phyloP scores from a whole-genome alignment of 495 filamentous ascomycete species.

The Sphaerosporella brunnea region DNA sequence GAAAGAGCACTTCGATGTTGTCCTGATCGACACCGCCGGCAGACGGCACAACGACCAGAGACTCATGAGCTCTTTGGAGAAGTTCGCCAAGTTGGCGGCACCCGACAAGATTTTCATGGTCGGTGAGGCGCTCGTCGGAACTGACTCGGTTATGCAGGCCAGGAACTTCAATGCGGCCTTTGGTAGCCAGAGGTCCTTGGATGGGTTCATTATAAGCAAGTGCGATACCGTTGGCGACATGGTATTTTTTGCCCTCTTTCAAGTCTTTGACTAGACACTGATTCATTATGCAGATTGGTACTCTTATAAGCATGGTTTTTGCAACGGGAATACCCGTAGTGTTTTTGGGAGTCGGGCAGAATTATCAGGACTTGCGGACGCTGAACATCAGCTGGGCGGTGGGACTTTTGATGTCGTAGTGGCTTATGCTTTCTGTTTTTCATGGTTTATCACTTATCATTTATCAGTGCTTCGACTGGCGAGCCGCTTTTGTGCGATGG shows the following conservation, averaged over 20 bases:
- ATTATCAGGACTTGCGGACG: slow-evolving; percentile 87
- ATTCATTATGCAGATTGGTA: slow-evolving; percentile 36
- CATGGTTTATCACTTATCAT: no score
- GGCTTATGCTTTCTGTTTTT: no score
- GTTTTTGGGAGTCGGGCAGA: slow-evolving; percentile 87
- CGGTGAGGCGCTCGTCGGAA: slow-evolving; percentile 88
- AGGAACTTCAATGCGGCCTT: slow-evolving; percentile 90
- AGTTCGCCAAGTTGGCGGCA: slow-evolving; percentile 86
- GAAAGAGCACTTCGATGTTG: slow-evolving; percentile 66
- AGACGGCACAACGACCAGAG: slow-evolving; percentile 88
- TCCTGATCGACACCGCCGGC: slow-evolving; percentile 90
- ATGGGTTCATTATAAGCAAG: slow-evolving; percentile 96
- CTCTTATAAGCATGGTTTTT: slow-evolving; percentile 91
- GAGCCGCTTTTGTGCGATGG: no score
- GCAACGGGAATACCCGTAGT: slow-evolving; percentile 89
- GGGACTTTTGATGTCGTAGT: slow-evolving; percentile 50
- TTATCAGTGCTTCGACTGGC: no score
- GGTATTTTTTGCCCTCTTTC: slow-evolving; percentile 33
- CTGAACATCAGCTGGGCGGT: slow-evolving; percentile 87
- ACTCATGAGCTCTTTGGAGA: slow-evolving; percentile 86
- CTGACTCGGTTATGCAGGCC: slow-evolving; percentile 85
- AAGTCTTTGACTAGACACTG: background rate
- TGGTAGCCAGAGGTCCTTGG: slow-evolving; percentile 57
- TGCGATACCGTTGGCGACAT: slow-evolving; percentile 98
- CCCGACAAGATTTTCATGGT: slow-evolving; percentile 99